Percentiles rank a stretch among this genome's conserved stretches.
phyloP scores from a whole-genome alignment of 305 asterid species.

The Solanum chacoense region DNA sequence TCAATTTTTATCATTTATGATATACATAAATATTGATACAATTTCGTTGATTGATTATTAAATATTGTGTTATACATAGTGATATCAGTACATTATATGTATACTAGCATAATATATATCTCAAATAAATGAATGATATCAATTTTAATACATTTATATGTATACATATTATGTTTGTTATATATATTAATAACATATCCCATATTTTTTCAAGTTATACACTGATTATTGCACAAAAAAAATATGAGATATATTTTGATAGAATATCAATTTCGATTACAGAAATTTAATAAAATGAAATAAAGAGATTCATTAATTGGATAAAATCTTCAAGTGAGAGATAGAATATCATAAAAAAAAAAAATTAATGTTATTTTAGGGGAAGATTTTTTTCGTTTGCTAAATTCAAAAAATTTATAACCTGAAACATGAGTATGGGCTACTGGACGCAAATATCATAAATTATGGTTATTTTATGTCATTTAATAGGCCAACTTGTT shows the following conservation, averaged over 20 bases:
- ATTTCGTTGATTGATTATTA: background rate
- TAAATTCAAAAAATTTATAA: too few relatives aligned
- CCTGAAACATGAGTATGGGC: background rate
- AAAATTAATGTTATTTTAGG: too few relatives aligned
- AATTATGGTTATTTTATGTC: background rate
- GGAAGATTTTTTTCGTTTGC: too few relatives aligned
- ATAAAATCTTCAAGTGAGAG: too few relatives aligned
- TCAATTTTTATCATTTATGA: background rate
- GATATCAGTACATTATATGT: background rate
- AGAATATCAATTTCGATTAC: background rate
- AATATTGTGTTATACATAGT: background rate
- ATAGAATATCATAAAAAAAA: too few relatives aligned
- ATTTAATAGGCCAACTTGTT: background rate
- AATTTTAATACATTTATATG: background rate
- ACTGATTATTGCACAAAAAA: background rate
- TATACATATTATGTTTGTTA: too few relatives aligned
- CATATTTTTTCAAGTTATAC: background rate
- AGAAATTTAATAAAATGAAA: too few relatives aligned
- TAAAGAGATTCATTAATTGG: too few relatives aligned
- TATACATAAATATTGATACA: background rate
- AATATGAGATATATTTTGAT: too few relatives aligned
- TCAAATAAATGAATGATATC: background rate
- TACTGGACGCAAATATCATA: background rate
- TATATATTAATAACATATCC: too few relatives aligned
- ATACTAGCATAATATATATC: background rate